These are phyloP conservation scores for Sphaerulina vaccinii DNA, from an alignment of 2,329 filamentous ascomycete species.

Conservation along the genomic window DNA sequence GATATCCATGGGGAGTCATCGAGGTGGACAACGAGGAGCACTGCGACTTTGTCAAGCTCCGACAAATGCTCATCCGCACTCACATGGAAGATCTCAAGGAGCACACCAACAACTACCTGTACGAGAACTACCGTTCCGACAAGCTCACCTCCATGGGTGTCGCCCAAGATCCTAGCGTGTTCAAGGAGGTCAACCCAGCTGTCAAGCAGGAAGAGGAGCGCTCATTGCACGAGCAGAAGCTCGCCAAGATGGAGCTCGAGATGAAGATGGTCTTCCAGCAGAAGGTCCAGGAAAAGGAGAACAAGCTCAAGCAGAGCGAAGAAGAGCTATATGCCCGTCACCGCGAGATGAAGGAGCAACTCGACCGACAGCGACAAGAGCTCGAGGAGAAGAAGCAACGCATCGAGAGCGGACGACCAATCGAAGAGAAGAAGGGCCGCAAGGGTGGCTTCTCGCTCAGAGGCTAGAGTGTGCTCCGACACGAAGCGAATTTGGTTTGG, in stretches of 20 bases:
- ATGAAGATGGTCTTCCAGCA: slow-evolving; percentile 99
- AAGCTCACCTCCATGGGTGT: slow-evolving; percentile 99
- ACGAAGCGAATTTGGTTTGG: slow-evolving; percentile 17
- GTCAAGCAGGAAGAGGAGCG: slow-evolving; percentile 99
- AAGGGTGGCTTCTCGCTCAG: slow-evolving; percentile 96
- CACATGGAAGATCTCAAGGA: slow-evolving; percentile 99
- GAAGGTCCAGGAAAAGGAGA: slow-evolving; percentile 99
- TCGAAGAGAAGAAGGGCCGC: slow-evolving; percentile 98
- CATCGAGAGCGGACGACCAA: slow-evolving; percentile 88
- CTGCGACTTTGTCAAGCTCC: slow-evolving; percentile 99
- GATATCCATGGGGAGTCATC: slow-evolving; percentile 97
- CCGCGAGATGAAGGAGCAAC: slow-evolving; percentile 99
- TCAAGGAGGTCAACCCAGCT: slow-evolving; percentile 99
- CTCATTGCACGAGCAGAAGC: slow-evolving; percentile 96
- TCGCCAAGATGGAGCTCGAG: slow-evolving; percentile 99
- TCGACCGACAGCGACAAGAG: slow-evolving; percentile 90
- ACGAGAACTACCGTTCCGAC: slow-evolving; percentile 99
- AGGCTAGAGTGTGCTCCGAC: slow-evolving; percentile 30
- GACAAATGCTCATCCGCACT: slow-evolving; percentile 99
- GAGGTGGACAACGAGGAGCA: slow-evolving; percentile 99
- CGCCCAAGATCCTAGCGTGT: slow-evolving; percentile 95
- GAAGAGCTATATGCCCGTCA: slow-evolving; percentile 97
- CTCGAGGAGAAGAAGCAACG: slow-evolving; percentile 98
- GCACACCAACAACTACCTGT: slow-evolving; percentile 97
- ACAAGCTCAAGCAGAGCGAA: slow-evolving; percentile 98